Evolutionary conservation across 2,329 filamentous ascomycete genomes (phyloP), one percentile per base, ranked within the genome.

Genomic region (Fusarium sororula): DNA sequence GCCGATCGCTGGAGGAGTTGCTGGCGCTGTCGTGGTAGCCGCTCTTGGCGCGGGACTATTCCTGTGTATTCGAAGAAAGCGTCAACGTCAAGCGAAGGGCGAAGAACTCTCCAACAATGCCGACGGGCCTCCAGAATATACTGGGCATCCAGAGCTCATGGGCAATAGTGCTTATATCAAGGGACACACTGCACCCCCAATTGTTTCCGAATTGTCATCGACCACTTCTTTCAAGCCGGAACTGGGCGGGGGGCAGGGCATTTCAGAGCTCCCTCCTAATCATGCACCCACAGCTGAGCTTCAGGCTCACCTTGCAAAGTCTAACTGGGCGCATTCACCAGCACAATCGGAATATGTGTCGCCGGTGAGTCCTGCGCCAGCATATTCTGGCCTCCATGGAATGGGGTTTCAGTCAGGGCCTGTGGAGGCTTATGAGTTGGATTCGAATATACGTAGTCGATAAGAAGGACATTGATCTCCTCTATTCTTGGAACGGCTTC

Each of bases 21-120:
- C 78, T 9, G 78, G 77, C 4, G 79, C 66, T 5, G 70, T 81
- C 5, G 58, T 78, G 12, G 63, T 78, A 14, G 59, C 79, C 13
- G 74, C 77, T 15, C 73, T 81, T 10, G 80, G 80, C 11, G 77
- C 73, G 1, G 80, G 80, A 0, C 68, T 79, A 1, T 79, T 82
- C 30, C 79, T 86, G 62, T 81, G 85, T 74, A 79, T 85, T 47
- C 74, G 83, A 30, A 81, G 78, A 47, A 80, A 76, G 42, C 81
- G 79, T 37, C 80, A 77, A 32, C 77, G 68, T 28, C 44, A 75
- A n/a, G 48, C 50, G 15, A 66, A 66, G 24, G 80, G 78, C 42
- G 68, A 78, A 30, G 63, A 75, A 39, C 66, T 81, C 26, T 62
- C 64, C 6, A 66, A 69, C 20, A 45, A 63, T n/a, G 45, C 61